Percentiles rank a stretch among this genome's conserved stretches.
Conservation (phyloP, 345 rosid genomes). For the Rhodomyrtus tomentosa region DNA sequence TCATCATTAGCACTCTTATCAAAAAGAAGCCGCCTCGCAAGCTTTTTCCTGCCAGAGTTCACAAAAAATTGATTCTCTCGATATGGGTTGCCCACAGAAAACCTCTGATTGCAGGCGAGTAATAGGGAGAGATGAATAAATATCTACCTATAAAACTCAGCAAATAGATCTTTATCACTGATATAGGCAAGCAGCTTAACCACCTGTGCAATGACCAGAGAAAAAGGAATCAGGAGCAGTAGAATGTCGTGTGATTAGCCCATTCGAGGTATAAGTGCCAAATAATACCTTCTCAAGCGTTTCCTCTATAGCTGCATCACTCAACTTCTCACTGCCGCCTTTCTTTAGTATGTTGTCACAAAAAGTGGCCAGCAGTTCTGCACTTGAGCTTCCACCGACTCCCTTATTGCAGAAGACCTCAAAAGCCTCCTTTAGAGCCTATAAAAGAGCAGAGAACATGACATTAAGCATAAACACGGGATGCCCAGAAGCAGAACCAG, state of each 20-base stretch:
- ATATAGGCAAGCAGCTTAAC: conserved; percentile 68
- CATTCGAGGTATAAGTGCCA: not conserved
- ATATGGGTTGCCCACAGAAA: not conserved
- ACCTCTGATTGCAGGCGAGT: not conserved
- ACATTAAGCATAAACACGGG: not conserved
- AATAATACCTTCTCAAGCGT: conserved; percentile 51
- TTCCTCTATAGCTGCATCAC: conserved; percentile 68
- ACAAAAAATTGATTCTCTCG: not conserved
- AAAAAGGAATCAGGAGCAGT: not conserved
- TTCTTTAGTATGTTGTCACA: conserved; percentile 62
- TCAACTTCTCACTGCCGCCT: conserved; percentile 65
- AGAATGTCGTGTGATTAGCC: not conserved
- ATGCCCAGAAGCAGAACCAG: not conserved
- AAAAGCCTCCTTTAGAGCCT: conserved; percentile 71
- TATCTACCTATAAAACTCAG: conserved; percentile 48
- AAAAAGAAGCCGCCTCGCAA: conserved; percentile 50
- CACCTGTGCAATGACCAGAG: conserved; percentile 20
- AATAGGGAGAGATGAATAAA: not conserved
- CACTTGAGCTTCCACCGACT: conserved; percentile 57
- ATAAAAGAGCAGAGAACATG: not conserved
- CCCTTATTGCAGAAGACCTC: conserved; percentile 61
- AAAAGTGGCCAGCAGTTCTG: conserved; percentile 52
- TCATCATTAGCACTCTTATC: conserved; percentile 64
- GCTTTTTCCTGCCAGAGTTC: conserved; percentile 39
- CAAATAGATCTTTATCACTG: conserved; percentile 62